Conservation (phyloP, 768 basidiomycete species). For the Tricholoma hemisulphureum region DNA sequence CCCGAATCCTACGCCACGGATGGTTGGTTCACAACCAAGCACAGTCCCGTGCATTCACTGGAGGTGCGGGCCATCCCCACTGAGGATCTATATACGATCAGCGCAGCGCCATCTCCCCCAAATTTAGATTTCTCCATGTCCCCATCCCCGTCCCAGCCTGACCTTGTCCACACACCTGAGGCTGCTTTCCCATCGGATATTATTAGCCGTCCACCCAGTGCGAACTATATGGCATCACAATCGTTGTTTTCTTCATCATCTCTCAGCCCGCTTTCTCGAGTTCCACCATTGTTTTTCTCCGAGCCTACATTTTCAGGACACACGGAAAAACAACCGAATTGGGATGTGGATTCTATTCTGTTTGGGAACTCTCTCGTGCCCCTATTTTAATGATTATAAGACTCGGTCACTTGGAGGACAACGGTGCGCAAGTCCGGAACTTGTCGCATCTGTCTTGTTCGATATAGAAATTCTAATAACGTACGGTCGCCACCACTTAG, state of each 20-base stretch:
- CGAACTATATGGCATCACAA: neutral
- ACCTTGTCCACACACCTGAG: neutral
- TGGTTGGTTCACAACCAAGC: neutral
- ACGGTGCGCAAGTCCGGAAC: too few species aligned
- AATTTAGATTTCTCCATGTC: slow-evolving; percentile 1
- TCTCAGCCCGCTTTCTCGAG: neutral
- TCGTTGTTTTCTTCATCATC: neutral
- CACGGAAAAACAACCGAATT: neutral
- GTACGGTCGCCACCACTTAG: too few species aligned
- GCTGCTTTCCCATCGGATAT: neutral
- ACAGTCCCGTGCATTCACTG: neutral
- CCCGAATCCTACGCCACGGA: neutral
- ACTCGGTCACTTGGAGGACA: too few species aligned
- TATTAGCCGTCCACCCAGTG: neutral
- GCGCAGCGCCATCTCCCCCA: neutral
- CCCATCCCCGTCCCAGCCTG: slow-evolving; percentile 2
- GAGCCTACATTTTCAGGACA: neutral
- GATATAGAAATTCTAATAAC: too few species aligned
- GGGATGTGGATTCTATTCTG: neutral
- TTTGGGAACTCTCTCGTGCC: neutral
- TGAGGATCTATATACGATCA: neutral
- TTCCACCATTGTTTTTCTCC: neutral
- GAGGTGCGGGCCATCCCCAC: neutral
- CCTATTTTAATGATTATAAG: neutral
- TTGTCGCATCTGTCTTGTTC: too few species aligned